Percentiles rank a stretch among this genome's conserved stretches.
Evolutionary conservation across 1,284 basidiomycete species (phyloP).

Genomic region (Mycena sp.): DNA sequence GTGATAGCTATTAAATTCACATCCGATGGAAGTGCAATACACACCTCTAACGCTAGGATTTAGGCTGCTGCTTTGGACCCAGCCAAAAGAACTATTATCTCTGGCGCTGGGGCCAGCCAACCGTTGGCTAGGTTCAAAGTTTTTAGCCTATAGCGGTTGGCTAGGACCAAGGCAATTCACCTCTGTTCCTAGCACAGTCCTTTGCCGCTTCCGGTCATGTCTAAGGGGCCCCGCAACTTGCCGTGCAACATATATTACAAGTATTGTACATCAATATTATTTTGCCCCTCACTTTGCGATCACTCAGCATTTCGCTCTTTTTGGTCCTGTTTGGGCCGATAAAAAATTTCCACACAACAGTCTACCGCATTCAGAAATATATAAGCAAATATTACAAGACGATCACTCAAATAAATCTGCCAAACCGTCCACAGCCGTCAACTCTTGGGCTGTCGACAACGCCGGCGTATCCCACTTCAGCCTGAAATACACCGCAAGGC

Average conservation of each 20-base stretch:
- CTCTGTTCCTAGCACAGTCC: neutral
- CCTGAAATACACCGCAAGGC: neutral
- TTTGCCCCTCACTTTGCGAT: neutral
- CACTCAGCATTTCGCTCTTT: neutral
- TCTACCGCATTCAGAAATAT: too few relatives aligned
- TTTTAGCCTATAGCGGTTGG: neutral
- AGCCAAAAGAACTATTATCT: constrained; percentile 2
- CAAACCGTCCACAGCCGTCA: neutral
- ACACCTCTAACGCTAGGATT: constrained; percentile 2
- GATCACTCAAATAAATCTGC: neutral
- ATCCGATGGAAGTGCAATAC: too few relatives aligned
- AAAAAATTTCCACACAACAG: neutral
- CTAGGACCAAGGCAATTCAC: neutral
- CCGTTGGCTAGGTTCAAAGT: neutral
- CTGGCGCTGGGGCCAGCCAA: neutral
- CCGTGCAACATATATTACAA: neutral
- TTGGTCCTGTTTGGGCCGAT: neutral
- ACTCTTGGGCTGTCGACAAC: neutral
- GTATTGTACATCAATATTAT: neutral
- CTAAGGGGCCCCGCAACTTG: neutral
- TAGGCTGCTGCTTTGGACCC: neutral
- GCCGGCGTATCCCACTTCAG: constrained; percentile 12
- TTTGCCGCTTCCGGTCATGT: neutral
- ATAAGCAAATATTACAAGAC: neutral
- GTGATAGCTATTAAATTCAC: too few relatives aligned